phyloP scores from a whole-genome alignment of 2,329 filamentous ascomycete species.

The Penicillium brevicompactum region DNA sequence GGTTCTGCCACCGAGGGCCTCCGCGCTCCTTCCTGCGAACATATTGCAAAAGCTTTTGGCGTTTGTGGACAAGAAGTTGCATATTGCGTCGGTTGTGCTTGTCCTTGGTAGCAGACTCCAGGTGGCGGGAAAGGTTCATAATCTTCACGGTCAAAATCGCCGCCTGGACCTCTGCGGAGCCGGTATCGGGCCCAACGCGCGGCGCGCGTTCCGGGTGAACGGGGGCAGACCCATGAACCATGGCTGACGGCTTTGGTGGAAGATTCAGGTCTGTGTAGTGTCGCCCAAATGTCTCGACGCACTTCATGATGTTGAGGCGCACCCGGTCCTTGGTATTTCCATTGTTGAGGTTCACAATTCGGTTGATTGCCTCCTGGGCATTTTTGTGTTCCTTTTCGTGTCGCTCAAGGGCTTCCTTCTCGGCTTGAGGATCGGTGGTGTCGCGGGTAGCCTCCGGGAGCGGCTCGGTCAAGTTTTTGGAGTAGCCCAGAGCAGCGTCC shows the following conservation, averaged over 20 bases:
- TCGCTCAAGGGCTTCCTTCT: slow-evolving; percentile 38
- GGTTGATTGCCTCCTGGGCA: slow-evolving; percentile 73
- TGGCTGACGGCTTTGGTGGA: slow-evolving; percentile 57
- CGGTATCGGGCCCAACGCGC: slow-evolving; percentile 87
- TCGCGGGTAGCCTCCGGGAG: slow-evolving; percentile 32
- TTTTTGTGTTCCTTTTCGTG: slow-evolving; percentile 64
- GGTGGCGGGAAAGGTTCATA: slow-evolving; percentile 70
- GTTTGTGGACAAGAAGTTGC: slow-evolving; percentile 78
- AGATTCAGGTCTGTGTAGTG: slow-evolving; percentile 80
- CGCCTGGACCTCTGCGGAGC: slow-evolving; percentile 95
- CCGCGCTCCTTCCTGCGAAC: slow-evolving; percentile 87
- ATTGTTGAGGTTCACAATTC: slow-evolving; percentile 78
- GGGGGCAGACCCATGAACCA: slow-evolving; percentile 44
- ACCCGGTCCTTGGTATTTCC: slow-evolving; percentile 76
- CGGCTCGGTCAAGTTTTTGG: slow-evolving; percentile 61
- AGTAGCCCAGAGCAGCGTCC: slow-evolving; percentile 65
- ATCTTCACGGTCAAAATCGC: slow-evolving; percentile 96
- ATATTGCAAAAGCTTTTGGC: slow-evolving; percentile 87
- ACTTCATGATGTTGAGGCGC: slow-evolving; percentile 80
- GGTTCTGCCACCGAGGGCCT: slow-evolving; percentile 83
- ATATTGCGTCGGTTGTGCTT: slow-evolving; percentile 94
- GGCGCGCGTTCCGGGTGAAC: slow-evolving; percentile 51
- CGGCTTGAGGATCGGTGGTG: slow-evolving; percentile 41
- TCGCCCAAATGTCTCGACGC: slow-evolving; percentile 84
- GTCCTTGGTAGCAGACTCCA: slow-evolving; percentile 76